These are phyloP conservation scores for Phialophora expanda DNA, from an alignment of 2,329 filamentous ascomycete genomes.

Conservation along the genomic window DNA sequence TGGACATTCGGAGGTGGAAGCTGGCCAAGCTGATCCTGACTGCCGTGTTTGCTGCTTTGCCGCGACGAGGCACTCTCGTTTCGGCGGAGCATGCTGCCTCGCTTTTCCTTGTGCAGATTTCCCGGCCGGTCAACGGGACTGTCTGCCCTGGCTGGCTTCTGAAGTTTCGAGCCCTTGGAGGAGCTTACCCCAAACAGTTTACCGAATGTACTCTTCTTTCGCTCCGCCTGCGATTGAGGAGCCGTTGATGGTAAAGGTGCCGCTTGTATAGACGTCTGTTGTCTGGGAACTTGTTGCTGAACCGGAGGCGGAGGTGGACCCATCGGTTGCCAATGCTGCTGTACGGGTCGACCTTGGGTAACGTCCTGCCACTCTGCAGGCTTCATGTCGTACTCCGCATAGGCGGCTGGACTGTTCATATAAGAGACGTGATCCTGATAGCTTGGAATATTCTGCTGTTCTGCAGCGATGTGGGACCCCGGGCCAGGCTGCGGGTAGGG, in stretches of 20 bases:
- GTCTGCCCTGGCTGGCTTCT: conserved; percentile 23
- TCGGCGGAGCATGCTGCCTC: conserved; percentile 28
- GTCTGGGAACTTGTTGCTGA: background rate
- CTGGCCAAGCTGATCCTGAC: conserved; percentile 29
- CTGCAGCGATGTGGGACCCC: conserved; percentile 4
- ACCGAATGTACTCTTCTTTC: conserved; percentile 32
- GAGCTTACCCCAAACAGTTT: conserved; percentile 28
- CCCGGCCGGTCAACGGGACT: conserved; percentile 9
- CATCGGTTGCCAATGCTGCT: conserved; percentile 26
- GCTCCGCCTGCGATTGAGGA: background rate
- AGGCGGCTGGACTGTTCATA: background rate
- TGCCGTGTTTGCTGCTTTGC: conserved; percentile 25
- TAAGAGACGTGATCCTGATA: conserved; percentile 14
- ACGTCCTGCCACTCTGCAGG: conserved; percentile 10
- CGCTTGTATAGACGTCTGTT: conserved; percentile 2
- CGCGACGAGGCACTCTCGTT: conserved; percentile 34
- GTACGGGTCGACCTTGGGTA: conserved; percentile 2
- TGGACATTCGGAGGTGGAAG: conserved; percentile 21
- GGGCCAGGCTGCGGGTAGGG: conserved; percentile 10
- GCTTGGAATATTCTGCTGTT: conserved; percentile 6
- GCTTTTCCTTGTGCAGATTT: conserved; percentile 27
- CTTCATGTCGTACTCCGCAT: conserved; percentile 23
- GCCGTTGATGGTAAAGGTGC: background rate
- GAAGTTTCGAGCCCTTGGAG: conserved; percentile 28
- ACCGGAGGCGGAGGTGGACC: conserved; percentile 17